Percentiles rank a stretch among this genome's conserved stretches.
Evolutionary conservation across 345 rosid species (phyloP).

Genomic region (Firmiana major): DNA sequence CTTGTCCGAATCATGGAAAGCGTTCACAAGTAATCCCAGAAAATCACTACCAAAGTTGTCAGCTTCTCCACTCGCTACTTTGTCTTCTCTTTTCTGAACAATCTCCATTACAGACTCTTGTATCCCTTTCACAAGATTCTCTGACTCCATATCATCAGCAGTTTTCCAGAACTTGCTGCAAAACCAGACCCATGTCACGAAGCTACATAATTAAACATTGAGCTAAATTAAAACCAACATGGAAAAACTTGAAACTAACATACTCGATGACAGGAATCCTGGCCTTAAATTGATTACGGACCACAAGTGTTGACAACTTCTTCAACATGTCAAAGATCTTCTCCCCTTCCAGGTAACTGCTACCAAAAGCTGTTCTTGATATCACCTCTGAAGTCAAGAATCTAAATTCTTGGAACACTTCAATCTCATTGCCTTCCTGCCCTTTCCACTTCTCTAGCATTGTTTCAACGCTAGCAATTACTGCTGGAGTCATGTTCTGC

Average conservation of each 20-base stretch:
- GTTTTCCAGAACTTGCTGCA: conserved; percentile 21
- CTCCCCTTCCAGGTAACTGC: conserved; percentile 42
- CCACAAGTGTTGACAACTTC: conserved; percentile 6
- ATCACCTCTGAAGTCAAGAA: conserved; percentile 44
- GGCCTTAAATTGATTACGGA: not conserved
- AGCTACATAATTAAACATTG: no score
- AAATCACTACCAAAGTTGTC: conserved; percentile 24
- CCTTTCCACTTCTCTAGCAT: conserved; percentile 48
- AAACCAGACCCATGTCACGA: not conserved
- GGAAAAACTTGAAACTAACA: not conserved
- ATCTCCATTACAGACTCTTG: conserved; percentile 13
- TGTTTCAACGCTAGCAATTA: conserved; percentile 34
- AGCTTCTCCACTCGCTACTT: not conserved
- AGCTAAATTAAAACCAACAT: not conserved
- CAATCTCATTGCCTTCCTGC: conserved; percentile 33
- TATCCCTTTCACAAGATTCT: conserved; percentile 9
- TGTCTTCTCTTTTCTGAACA: conserved; percentile 28
- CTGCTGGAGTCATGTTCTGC: conserved; percentile 36
- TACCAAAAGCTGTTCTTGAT: conserved; percentile 52
- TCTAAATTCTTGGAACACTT: conserved; percentile 33
- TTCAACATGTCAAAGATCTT: conserved; percentile 35
- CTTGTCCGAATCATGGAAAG: conserved; percentile 21
- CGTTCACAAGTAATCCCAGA: conserved; percentile 24
- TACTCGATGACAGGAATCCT: not conserved
- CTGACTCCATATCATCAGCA: conserved; percentile 11